These are phyloP conservation scores for Prunus armeniaca DNA, from an alignment of 306 rosid genomes.

Conservation along the genomic window DNA sequence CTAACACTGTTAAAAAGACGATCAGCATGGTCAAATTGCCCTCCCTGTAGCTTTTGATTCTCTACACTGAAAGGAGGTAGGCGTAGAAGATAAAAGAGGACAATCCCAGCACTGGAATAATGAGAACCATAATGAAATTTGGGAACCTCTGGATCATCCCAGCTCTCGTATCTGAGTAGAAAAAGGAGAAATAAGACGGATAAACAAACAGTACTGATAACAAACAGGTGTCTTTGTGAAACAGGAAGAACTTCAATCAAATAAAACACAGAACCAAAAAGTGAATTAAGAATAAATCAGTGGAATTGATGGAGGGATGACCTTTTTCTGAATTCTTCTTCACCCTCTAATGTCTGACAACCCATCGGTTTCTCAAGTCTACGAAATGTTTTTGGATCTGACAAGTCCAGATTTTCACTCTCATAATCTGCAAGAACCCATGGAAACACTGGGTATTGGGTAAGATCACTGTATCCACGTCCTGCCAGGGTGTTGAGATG, in stretches of 20 bases:
- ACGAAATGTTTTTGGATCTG: constrained; percentile 82
- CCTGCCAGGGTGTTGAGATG: constrained; percentile 99
- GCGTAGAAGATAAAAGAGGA: constrained; percentile 94
- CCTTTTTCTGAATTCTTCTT: constrained; percentile 95
- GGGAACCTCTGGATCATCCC: constrained; percentile 99
- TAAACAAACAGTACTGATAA: constrained; percentile 4
- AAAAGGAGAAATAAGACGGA: background rate
- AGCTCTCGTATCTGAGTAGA: constrained; percentile 75
- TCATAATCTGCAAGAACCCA: constrained; percentile 98
- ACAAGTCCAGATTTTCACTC: constrained; percentile 75
- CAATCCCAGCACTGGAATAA: constrained; percentile 99
- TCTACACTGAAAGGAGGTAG: constrained; percentile 93
- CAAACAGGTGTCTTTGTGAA: constrained; percentile 3
- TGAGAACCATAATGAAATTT: constrained; percentile 99
- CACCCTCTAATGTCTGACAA: constrained; percentile 98
- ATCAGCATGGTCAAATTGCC: constrained; percentile 99
- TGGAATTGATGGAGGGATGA: constrained; percentile 25
- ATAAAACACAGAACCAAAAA: background rate
- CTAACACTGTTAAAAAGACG: constrained; percentile 94
- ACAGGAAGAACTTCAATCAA: background rate
- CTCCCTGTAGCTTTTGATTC: constrained; percentile 99
- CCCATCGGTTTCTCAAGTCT: constrained; percentile 93
- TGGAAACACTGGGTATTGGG: constrained; percentile 98
- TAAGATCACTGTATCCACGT: constrained; percentile 98
- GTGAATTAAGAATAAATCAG: background rate